phyloP scores from a whole-genome alignment of 768 basidiomycete species.

The Pulveroboletus sp. region DNA sequence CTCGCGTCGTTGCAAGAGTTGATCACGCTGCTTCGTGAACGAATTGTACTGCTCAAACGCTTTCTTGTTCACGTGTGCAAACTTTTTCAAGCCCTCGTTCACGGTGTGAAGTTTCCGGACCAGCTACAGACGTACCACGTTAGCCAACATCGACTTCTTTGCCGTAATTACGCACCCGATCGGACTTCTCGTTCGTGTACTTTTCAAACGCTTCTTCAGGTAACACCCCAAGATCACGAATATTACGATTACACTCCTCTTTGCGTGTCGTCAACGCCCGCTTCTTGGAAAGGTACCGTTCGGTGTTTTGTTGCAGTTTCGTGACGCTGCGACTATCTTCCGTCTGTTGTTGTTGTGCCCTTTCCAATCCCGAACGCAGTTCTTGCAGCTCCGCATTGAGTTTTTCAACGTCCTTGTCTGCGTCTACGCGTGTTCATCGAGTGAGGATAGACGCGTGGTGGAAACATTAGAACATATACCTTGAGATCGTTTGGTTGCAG shows the following conservation, averaged over 20 bases:
- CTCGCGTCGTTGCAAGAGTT: constrained; percentile 79
- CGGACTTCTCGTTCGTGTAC: constrained; percentile 84
- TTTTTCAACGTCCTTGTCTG: constrained; percentile 72
- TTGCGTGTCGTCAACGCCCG: constrained; percentile 81
- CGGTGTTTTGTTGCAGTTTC: constrained; percentile 93
- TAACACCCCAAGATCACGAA: constrained; percentile 92
- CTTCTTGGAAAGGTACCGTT: constrained; percentile 89
- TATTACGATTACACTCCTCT: constrained; percentile 94
- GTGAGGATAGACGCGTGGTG: neutral
- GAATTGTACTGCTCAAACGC: constrained; percentile 98
- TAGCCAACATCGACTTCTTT: neutral
- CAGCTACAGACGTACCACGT: constrained; percentile 48
- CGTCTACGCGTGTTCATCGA: constrained; percentile 37
- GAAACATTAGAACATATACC: constrained; percentile 33
- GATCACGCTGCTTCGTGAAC: constrained; percentile 96
- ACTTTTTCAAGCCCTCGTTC: constrained; percentile 93
- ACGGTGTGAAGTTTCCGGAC: constrained; percentile 90
- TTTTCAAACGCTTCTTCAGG: constrained; percentile 98
- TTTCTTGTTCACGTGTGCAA: constrained; percentile 98
- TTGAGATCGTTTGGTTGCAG: constrained; percentile 60
- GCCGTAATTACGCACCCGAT: constrained; percentile 57
- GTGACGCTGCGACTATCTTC: constrained; percentile 87
- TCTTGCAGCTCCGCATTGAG: constrained; percentile 64
- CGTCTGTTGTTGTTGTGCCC: constrained; percentile 73
- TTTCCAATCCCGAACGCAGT: constrained; percentile 62